Evolutionary conservation across 2,329 filamentous ascomycete genomes (phyloP).

Genomic region (Aspergillus calidoustus): DNA sequence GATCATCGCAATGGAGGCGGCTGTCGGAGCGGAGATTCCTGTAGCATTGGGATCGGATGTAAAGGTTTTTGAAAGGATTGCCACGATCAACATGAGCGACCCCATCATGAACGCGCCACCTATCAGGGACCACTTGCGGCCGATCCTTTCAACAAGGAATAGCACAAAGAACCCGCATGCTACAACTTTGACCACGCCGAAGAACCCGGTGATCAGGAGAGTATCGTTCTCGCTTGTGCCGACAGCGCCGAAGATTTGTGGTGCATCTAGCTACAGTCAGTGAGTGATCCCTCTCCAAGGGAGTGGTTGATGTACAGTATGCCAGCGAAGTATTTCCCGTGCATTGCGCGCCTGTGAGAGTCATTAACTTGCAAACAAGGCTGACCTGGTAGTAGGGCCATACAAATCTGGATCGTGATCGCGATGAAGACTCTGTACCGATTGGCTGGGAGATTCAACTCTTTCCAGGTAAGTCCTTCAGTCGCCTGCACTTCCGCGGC

Average conservation of each 20-base stretch:
- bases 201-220: constrained; percentile 56
- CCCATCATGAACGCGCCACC: constrained; percentile 56
- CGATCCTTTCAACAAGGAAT: constrained; percentile 56
- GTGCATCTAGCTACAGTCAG: constrained; percentile 37
- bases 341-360: constrained; percentile 41
- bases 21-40: constrained; percentile 34
- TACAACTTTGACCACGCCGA: constrained; percentile 57
- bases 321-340: constrained; percentile 57
- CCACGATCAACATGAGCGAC: constrained; percentile 57
- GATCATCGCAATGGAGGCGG: constrained; percentile 57
- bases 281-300: background rate
- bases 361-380: background rate
- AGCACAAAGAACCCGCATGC: constrained; percentile 54
- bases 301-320: constrained; percentile 35
- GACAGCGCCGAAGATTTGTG: constrained; percentile 57
- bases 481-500: constrained; percentile 38
- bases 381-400: background rate
- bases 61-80: constrained; percentile 50
- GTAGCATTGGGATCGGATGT: constrained; percentile 45
- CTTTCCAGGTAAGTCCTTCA: constrained; percentile 54
- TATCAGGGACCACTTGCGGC: constrained; percentile 55
- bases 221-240: constrained; percentile 49
- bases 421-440: constrained; percentile 53
- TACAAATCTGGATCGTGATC: constrained; percentile 53
- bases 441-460: constrained; percentile 52